phyloP scores from a whole-genome alignment of 1,284 basidiomycete genomes.

The Puccinia hordei region DNA sequence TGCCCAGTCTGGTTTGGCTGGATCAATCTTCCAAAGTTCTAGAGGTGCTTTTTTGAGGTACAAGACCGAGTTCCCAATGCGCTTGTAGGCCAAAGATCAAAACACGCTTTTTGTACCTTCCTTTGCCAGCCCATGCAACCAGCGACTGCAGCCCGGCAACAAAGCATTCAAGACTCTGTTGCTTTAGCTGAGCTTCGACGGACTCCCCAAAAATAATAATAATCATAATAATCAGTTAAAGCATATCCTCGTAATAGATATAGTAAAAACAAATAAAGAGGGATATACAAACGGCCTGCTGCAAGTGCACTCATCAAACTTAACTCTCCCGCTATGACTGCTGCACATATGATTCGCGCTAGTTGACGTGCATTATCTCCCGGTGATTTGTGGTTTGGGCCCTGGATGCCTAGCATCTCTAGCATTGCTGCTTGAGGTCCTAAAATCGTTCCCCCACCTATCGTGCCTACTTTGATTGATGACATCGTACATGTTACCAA shows the following conservation, averaged over 20 bases:
- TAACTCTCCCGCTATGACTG: constrained; percentile 93
- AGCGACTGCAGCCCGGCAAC: constrained; percentile 82
- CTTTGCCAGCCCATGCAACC: constrained; percentile 73
- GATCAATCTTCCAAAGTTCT: too few species aligned
- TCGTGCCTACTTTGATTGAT: constrained; percentile 76
- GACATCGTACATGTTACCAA: constrained; percentile 92
- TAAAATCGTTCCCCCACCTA: constrained; percentile 66
- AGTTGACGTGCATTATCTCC: constrained; percentile 83
- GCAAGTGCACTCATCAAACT: constrained; percentile 85
- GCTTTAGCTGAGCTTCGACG: too few species aligned
- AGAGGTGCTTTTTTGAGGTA: too few species aligned
- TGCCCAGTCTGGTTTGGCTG: too few species aligned
- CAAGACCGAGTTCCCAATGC: too few species aligned
- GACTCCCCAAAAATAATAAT: too few species aligned
- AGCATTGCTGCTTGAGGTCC: constrained; percentile 82
- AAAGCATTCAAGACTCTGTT: constrained; percentile 85
- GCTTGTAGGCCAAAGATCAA: too few species aligned
- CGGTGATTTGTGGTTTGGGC: constrained; percentile 77
- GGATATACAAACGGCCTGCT: constrained; percentile 66
- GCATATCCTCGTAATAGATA: too few species aligned
- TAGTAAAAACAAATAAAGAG: too few species aligned
- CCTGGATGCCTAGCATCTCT: constrained; percentile 85
- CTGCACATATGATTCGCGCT: constrained; percentile 80
- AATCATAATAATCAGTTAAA: too few species aligned
- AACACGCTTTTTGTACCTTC: too few species aligned